These are phyloP conservation scores for Cyberlindnera lachancei DNA, from an alignment of 805 yeast genomes.

Conservation along the genomic window DNA sequence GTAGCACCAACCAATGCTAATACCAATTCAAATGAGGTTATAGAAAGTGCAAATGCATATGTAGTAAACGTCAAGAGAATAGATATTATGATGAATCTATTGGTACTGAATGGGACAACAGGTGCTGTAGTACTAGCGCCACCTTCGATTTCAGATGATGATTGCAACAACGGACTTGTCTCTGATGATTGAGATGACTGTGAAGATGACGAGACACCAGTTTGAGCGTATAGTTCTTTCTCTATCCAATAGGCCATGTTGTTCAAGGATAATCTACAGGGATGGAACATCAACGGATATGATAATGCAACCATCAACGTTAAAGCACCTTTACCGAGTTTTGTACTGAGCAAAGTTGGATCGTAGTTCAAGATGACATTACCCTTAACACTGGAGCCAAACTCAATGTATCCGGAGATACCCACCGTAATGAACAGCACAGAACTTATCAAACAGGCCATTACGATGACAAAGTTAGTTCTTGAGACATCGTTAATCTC, in stretches of 20 bases:
- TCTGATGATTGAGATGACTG: no score
- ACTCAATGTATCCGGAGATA: constrained; percentile 61
- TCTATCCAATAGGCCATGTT: constrained; percentile 50
- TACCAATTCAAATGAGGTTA: constrained; percentile 60
- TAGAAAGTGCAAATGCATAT: constrained; percentile 49
- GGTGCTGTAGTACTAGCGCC: no score
- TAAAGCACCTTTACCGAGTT: constrained; percentile 51
- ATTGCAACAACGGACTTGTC: constrained; percentile 7
- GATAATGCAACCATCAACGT: constrained; percentile 70
- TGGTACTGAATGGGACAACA: constrained; percentile 43
- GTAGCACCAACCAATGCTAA: constrained; percentile 75
- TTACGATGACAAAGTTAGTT: constrained; percentile 39
- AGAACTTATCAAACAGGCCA: constrained; percentile 48
- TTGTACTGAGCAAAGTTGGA: constrained; percentile 38
- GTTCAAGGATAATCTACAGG: constrained; percentile 66
- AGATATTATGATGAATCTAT: constrained; percentile 43
- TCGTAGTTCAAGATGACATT: constrained; percentile 67
- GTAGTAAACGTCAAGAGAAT: constrained; percentile 36
- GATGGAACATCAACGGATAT: constrained; percentile 75
- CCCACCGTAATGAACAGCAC: constrained; percentile 58
- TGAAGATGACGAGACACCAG: no score
- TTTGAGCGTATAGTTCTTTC: neutral
- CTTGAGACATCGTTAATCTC: constrained; percentile 53
- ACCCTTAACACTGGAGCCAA: constrained; percentile 59
- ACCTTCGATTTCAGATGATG: constrained; percentile 13